Conservation (phyloP, 345 rosid genomes). For the Alliaria petiolata region DNA sequence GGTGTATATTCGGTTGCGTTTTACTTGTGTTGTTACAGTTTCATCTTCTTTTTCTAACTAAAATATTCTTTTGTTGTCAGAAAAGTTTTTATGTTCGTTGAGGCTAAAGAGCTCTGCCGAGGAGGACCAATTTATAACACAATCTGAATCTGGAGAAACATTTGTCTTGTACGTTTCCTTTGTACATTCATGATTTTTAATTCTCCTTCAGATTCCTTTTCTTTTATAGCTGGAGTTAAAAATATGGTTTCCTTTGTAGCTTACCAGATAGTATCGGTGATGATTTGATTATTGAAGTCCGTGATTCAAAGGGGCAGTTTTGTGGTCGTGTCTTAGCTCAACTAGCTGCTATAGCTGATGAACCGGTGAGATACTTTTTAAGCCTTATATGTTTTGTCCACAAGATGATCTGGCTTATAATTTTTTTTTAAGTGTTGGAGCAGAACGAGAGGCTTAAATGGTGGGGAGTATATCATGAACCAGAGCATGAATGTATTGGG, state of each 20-base stretch:
- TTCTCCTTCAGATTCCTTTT: background rate
- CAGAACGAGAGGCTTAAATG: constrained; percentile 78
- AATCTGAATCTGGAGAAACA: constrained; percentile 78
- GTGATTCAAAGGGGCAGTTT: constrained; percentile 64
- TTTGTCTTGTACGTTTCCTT: constrained; percentile 64
- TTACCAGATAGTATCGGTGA: constrained; percentile 84
- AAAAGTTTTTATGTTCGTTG: constrained; percentile 56
- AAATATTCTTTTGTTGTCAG: constrained; percentile 35
- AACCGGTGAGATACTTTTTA: constrained; percentile 44
- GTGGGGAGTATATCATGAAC: constrained; percentile 87
- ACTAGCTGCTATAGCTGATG: constrained; percentile 66
- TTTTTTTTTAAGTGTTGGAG: background rate
- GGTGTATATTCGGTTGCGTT: constrained; percentile 36
- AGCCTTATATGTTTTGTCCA: background rate
- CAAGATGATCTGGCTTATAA: background rate
- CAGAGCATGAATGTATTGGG: constrained; percentile 85
- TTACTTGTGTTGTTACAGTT: background rate
- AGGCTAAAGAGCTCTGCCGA: constrained; percentile 70
- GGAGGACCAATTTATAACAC: constrained; percentile 60
- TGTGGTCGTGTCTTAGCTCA: constrained; percentile 81
- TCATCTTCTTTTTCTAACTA: background rate
- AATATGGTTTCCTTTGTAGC: constrained; percentile 38
- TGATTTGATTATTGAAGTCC: constrained; percentile 72
- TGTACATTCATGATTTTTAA: background rate
- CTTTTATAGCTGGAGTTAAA: background rate